Base-by-base conservation (phyloP, 2,329 filamentous ascomycete species). In the Amauroascus niger region DNA sequence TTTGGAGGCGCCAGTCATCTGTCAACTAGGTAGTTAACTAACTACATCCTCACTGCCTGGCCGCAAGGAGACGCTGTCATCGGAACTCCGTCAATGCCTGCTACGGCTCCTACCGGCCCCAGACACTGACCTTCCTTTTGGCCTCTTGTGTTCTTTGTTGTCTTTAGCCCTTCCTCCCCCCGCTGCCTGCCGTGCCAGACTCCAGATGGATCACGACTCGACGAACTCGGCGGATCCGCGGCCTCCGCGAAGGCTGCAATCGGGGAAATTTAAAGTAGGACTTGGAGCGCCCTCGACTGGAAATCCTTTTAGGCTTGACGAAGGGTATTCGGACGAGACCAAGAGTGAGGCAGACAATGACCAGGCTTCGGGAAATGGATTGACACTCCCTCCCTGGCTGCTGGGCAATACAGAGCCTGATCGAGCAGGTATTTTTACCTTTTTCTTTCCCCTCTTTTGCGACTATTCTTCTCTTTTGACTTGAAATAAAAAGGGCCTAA, bases 301-400 rank as follows among this genome's bases (percentile, higher is more conserved):
- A n/a, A 60, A 65, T 16, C 62, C 79, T 30, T 76, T 79, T 60
- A 75, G 83, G 67, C 79, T 88, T 55, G 88, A 94, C 72, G 88
- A 94, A 72, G 88, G 88, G 63, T 94, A 93, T 68, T 90, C 87
- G 5, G 87, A 93, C 67, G 87, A 90, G 47, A 79, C 77, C 2
- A 69, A 74, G 57, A 81, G 69, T 55, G 70, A 71, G 57, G 61
- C 67, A 48, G 72, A 72, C 47, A 68, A 69, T 58, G 70, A 71
- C 32, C 63, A 67, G 40, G 68, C 71, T 57, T 68, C 68, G 40
- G 39, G 39, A 24, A 44, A 18, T 46, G 40, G 40, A 28, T 67
- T 70, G 61, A 62, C 65, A 54, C 71, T 81, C 56, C 78, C 78
- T 18, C 73, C 75, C 58, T 81, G 76, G 75, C 69, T 82, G 56